phyloP scores from a whole-genome alignment of 176 grass and related monocot genomes.

The Zea mays region DNA sequence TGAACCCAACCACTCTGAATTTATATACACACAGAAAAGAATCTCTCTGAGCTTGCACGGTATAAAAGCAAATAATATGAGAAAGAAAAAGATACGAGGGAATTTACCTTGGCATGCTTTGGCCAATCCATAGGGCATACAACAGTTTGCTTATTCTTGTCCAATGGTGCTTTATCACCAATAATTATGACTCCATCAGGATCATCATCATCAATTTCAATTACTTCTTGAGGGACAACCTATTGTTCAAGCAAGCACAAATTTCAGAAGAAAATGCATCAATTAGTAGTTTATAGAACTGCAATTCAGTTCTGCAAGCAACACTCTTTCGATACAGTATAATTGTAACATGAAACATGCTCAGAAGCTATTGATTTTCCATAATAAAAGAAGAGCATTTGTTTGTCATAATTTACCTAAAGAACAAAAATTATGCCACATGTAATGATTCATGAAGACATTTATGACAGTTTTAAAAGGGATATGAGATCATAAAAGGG shows the following conservation, averaged over 20 bases:
- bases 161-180: constrained; percentile 60
- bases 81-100: constrained; percentile 6
- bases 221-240: constrained; percentile 78
- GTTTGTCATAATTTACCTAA: neutral
- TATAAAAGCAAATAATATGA: neutral
- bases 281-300: neutral
- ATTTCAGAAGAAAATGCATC: neutral
- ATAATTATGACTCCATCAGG: constrained; percentile 60
- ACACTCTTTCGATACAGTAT: constrained; percentile 15
- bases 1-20: constrained; percentile 50
- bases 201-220: constrained; percentile 76
- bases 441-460: neutral
- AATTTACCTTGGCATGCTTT: constrained; percentile 60
- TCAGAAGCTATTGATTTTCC: neutral
- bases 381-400: constrained; percentile 4
- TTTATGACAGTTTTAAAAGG: neutral
- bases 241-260: constrained; percentile 27
- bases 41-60: neutral
- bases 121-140: constrained; percentile 50
- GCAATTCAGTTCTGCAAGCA: neutral
- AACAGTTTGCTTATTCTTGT: constrained; percentile 67
- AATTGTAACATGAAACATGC: neutral
- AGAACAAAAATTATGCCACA: neutral
- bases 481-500: neutral
- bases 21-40: constrained; percentile 6